Evolutionary conservation across 495 filamentous ascomycete genomes (phyloP).

Genomic region (Amphirosellinia nigrospora): DNA sequence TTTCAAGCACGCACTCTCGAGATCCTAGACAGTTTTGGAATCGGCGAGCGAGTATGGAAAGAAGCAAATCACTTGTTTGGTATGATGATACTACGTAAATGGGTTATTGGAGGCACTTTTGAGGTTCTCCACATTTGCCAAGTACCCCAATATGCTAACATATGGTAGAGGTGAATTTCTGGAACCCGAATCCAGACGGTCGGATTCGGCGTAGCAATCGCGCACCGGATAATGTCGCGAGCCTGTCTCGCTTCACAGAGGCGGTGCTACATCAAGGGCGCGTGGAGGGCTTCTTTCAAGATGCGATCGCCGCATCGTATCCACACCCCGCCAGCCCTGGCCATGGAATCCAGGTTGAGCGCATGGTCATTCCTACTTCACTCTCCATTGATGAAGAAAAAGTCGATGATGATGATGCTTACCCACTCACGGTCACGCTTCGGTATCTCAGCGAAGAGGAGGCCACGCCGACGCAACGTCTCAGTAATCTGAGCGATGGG

Average conservation of each 20-base stretch:
- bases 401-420: slow-evolving; percentile 51
- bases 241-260: slow-evolving; percentile 58
- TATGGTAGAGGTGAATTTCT: slow-evolving; percentile 49
- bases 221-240: slow-evolving; percentile 54
- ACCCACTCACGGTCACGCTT: slow-evolving; percentile 60
- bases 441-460: slow-evolving; percentile 52
- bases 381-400: slow-evolving; percentile 49
- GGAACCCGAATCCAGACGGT: slow-evolving; percentile 55
- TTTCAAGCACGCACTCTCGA: slow-evolving; percentile 60
- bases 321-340: slow-evolving; percentile 38
- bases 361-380: slow-evolving; percentile 52
- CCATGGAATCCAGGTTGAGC: slow-evolving; percentile 52
- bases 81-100: slow-evolving; percentile 20
- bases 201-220: slow-evolving; percentile 56
- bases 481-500: slow-evolving; percentile 47
- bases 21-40: slow-evolving; percentile 70
- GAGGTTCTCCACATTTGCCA: neutral
- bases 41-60: slow-evolving; percentile 63
- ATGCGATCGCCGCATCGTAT: slow-evolving; percentile 46
- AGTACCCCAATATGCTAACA: neutral
- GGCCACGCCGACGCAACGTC: slow-evolving; percentile 46
- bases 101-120: neutral
- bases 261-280: slow-evolving; percentile 61
- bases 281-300: slow-evolving; percentile 61
- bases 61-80: slow-evolving; percentile 61